phyloP scores from a whole-genome alignment of 495 filamentous ascomycete species.

The Staphylotrichum tortipilum region DNA sequence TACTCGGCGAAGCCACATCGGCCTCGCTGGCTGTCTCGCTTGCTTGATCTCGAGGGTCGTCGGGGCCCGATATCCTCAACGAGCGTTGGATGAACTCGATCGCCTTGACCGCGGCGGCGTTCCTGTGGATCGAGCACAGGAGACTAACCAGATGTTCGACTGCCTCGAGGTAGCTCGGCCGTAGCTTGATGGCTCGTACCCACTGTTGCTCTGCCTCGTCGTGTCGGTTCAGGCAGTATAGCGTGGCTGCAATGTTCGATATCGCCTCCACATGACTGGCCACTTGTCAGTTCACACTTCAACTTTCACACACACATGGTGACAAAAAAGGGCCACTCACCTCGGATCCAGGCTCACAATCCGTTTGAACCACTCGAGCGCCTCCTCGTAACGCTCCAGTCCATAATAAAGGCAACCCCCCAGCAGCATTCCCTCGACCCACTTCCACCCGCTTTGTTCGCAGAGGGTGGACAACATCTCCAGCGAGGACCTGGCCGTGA shows the following conservation, averaged over 20 bases:
- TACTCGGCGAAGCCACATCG: conserved; percentile 13
- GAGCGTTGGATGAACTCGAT: conserved; percentile 83
- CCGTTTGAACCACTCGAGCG: conserved; percentile 79
- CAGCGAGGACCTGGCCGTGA: conserved; percentile 58
- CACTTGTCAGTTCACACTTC: no score
- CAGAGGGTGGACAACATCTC: conserved; percentile 76
- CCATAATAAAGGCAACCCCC: conserved; percentile 92
- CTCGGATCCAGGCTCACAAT: conserved; percentile 73
- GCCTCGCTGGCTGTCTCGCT: conserved; percentile 17
- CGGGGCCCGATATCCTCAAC: conserved; percentile 42
- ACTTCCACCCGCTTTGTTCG: conserved; percentile 80
- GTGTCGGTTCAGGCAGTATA: conserved; percentile 71
- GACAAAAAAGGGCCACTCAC: conserved; percentile 38
- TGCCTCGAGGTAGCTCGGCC: conserved; percentile 90
- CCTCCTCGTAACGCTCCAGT: conserved; percentile 75
- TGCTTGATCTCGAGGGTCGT: conserved; percentile 6
- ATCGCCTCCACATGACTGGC: conserved; percentile 89
- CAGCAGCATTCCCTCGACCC: conserved; percentile 92
- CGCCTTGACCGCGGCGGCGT: conserved; percentile 76
- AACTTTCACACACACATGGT: no score
- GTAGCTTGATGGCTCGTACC: conserved; percentile 69
- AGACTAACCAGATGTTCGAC: conserved; percentile 92
- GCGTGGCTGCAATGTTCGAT: conserved; percentile 83
- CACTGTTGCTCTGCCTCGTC: conserved; percentile 84
- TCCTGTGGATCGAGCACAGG: conserved; percentile 71